phyloP scores from a whole-genome alignment of 2,329 filamentous ascomycete genomes.

The Penicillium sp. region DNA sequence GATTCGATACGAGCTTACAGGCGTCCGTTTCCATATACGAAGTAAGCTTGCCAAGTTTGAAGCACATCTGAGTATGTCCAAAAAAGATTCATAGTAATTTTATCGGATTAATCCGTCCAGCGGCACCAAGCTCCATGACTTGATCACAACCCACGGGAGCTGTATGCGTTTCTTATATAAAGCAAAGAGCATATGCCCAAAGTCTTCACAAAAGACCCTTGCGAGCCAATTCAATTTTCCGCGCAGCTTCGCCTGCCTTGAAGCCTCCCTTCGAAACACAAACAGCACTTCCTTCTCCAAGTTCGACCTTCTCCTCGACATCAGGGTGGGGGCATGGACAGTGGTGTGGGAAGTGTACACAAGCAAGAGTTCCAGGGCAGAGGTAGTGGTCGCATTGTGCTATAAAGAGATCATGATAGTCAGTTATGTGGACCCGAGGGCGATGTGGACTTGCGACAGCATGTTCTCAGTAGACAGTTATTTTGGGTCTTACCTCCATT shows the following conservation, averaged over 20 bases:
- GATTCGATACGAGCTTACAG: background rate
- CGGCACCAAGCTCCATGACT: background rate
- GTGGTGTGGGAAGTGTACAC: conserved; percentile 94
- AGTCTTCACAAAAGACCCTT: conserved; percentile 45
- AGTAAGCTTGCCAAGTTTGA: background rate
- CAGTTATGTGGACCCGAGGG: conserved; percentile 1
- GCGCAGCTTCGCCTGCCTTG: conserved; percentile 44
- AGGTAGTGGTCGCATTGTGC: conserved; percentile 91
- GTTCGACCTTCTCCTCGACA: conserved; percentile 72
- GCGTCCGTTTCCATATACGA: background rate
- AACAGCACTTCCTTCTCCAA: conserved; percentile 48
- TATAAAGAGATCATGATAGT: conserved; percentile 36
- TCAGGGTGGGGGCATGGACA: conserved; percentile 84
- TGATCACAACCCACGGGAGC: background rate
- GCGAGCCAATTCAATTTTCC: conserved; percentile 50
- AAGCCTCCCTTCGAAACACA: conserved; percentile 50
- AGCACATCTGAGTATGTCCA: background rate
- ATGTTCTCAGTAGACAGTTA: background rate
- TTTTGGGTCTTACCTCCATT: conserved; percentile 55
- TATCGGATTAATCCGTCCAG: background rate
- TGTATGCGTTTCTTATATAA: background rate
- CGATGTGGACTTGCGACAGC: background rate
- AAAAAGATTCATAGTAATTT: background rate
- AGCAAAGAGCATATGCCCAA: background rate
- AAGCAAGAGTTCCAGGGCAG: conserved; percentile 89